These are phyloP conservation scores for Colletotrichum tabaci DNA, from an alignment of 2,329 filamentous ascomycete species.

Conservation along the genomic window DNA sequence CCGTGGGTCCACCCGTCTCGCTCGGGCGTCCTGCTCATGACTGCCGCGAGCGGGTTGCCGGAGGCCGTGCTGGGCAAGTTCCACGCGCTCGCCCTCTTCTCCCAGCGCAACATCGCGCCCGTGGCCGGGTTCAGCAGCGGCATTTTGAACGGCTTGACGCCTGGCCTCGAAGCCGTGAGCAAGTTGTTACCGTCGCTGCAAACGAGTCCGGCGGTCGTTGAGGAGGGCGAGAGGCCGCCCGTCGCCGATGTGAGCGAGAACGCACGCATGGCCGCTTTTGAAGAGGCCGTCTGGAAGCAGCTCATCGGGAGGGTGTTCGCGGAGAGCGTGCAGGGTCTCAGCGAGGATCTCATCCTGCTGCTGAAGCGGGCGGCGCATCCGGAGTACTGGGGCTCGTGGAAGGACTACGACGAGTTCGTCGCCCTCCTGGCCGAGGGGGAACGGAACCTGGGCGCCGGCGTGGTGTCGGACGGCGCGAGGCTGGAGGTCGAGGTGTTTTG, in stretches of 20 bases:
- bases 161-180: background rate
- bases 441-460: background rate
- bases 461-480: slow-evolving; percentile 34
- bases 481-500: slow-evolving; percentile 48
- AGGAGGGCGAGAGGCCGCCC: background rate
- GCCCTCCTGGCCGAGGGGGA: slow-evolving; percentile 45
- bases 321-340: slow-evolving; percentile 47
- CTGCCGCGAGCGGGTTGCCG: slow-evolving; percentile 46
- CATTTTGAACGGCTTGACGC: slow-evolving; percentile 11
- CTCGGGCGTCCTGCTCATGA: slow-evolving; percentile 45
- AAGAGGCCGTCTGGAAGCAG: slow-evolving; percentile 42
- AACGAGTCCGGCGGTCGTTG: background rate
- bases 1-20: slow-evolving; percentile 52
- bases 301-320: slow-evolving; percentile 46
- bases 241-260: background rate
- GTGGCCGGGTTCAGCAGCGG: slow-evolving; percentile 17
- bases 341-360: slow-evolving; percentile 48
- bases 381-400: slow-evolving; percentile 50
- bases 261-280: slow-evolving; percentile 37
- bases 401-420: slow-evolving; percentile 49
- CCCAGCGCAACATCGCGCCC: slow-evolving; percentile 44
- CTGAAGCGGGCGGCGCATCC: slow-evolving; percentile 45
- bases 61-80: slow-evolving; percentile 40
- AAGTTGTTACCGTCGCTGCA: slow-evolving; percentile 10
- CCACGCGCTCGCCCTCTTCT: slow-evolving; percentile 45